A percentile compares a stretch with the other conserved stretches of the same genome.
phyloP scores from a whole-genome alignment of 108 stramenopile species.

The Nannochloropsis salina region DNA sequence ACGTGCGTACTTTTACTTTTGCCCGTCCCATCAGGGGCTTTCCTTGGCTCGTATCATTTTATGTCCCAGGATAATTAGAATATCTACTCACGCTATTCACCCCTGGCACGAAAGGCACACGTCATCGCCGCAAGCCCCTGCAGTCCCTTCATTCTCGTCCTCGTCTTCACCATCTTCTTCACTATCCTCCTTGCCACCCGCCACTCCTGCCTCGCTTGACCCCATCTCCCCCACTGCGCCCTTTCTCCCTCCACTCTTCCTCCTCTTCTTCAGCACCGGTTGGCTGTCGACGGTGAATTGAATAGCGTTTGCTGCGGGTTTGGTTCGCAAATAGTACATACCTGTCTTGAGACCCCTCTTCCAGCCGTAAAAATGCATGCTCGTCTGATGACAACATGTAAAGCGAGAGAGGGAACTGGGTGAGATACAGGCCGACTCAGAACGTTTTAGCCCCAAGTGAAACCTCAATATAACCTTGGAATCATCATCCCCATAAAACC shows the following conservation, averaged over 20 bases:
- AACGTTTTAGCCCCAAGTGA: no score
- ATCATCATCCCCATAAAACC: no score
- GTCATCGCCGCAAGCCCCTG: neutral
- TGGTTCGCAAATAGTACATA: conserved; percentile 77
- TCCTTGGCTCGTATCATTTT: no score
- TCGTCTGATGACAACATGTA: conserved; percentile 55
- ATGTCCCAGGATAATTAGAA: no score
- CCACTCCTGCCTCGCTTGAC: neutral
- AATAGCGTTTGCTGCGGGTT: conserved; percentile 59
- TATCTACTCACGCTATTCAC: neutral
- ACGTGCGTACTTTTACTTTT: no score
- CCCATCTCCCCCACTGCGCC: conserved; percentile 22
- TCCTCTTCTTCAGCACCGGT: neutral
- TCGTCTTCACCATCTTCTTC: neutral
- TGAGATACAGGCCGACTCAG: no score
- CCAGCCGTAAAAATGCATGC: conserved; percentile 98
- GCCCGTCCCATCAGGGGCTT: no score
- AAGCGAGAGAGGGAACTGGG: no score
- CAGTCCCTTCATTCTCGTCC: neutral
- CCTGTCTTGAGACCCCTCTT: conserved; percentile 98
- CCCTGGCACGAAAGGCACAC: neutral
- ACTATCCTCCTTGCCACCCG: neutral
- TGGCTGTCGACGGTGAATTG: conserved; percentile 89
- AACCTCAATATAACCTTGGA: no score
- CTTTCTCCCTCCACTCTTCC: neutral